Percentiles rank a stretch among this genome's conserved stretches.
These are phyloP conservation scores for Colletotrichum sp. DNA, from an alignment of 2,329 filamentous ascomycete species.

Conservation along the genomic window DNA sequence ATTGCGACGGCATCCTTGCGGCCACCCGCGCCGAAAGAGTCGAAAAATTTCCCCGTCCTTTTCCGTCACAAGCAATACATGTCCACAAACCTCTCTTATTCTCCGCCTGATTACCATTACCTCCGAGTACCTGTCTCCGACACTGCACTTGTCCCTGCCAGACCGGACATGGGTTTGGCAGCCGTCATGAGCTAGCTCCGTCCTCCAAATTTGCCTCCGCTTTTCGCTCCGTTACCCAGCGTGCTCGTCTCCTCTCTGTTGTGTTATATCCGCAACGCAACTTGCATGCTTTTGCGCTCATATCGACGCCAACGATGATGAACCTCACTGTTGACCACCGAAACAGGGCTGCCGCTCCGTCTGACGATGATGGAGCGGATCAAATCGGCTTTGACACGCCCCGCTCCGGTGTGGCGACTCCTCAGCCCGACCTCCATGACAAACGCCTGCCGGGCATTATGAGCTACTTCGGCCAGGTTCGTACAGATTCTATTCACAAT, in stretches of 20 bases:
- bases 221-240: constrained; percentile 14
- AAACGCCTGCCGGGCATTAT: constrained; percentile 95
- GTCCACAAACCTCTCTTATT: not conserved
- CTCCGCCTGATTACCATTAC: not conserved
- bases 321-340: constrained; percentile 54
- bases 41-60: constrained; percentile 12
- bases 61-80: constrained; percentile 7
- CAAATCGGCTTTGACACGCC: constrained; percentile 86
- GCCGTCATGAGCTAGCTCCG: constrained; percentile 39
- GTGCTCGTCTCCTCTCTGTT: not conserved
- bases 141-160: not conserved
- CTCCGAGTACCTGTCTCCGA: not conserved
- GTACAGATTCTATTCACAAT: constrained; percentile 69
- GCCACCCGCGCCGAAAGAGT: not conserved
- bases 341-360: constrained; percentile 56
- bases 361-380: constrained; percentile 74
- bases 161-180: constrained; percentile 31
- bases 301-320: constrained; percentile 33
- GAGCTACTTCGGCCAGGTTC: constrained; percentile 99
- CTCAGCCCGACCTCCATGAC: constrained; percentile 90
- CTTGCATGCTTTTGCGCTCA: constrained; percentile 16
- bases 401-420: constrained; percentile 89
- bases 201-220: constrained; percentile 3
- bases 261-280: constrained; percentile 1
- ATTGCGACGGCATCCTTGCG: constrained; percentile 17